These are phyloP conservation scores for Melanomma pulvis-pyrius DNA, from an alignment of 495 filamentous ascomycete genomes.

Conservation along the genomic window DNA sequence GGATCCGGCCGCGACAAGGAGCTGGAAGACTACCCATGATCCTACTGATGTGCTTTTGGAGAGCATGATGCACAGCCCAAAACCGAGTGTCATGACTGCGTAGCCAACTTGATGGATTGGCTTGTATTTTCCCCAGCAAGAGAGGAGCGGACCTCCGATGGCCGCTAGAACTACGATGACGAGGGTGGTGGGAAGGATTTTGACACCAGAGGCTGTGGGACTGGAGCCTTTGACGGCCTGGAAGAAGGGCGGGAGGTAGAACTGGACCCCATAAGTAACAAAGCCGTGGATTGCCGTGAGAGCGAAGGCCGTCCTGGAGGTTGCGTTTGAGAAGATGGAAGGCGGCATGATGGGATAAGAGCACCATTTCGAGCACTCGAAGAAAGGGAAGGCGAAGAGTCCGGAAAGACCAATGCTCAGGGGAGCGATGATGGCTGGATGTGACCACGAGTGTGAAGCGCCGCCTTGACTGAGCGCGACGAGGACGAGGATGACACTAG, in stretches of 20 bases:
- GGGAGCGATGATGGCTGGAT: conserved; percentile 5
- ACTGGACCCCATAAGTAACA: conserved; percentile 56
- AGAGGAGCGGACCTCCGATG: conserved; percentile 49
- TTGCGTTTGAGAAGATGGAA: conserved; percentile 54
- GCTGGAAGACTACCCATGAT: conserved; percentile 53
- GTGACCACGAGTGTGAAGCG: conserved; percentile 11
- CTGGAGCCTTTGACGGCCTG: conserved; percentile 57
- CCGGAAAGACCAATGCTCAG: conserved; percentile 18
- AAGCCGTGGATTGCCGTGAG: conserved; percentile 57
- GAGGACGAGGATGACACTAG: conserved; percentile 13
- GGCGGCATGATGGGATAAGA: conserved; percentile 34
- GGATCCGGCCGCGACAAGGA: conserved; percentile 52
- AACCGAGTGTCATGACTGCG: conserved; percentile 50
- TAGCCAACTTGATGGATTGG: conserved; percentile 58
- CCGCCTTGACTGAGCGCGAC: conserved; percentile 24
- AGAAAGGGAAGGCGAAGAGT: conserved; percentile 20
- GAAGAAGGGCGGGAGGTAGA: conserved; percentile 69
- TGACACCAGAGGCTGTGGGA: conserved; percentile 59
- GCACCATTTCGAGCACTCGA: conserved; percentile 25
- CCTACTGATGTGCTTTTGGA: conserved; percentile 46
- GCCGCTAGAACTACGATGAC: conserved; percentile 54
- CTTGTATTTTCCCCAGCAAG: conserved; percentile 51
- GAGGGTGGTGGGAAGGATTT: conserved; percentile 60
- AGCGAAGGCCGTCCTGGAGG: conserved; percentile 48
- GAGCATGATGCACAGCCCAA: conserved; percentile 51